Percentiles rank a stretch among this genome's conserved stretches.
phyloP scores from a whole-genome alignment of 257 asterid genomes.

The Solanum peruvianum region DNA sequence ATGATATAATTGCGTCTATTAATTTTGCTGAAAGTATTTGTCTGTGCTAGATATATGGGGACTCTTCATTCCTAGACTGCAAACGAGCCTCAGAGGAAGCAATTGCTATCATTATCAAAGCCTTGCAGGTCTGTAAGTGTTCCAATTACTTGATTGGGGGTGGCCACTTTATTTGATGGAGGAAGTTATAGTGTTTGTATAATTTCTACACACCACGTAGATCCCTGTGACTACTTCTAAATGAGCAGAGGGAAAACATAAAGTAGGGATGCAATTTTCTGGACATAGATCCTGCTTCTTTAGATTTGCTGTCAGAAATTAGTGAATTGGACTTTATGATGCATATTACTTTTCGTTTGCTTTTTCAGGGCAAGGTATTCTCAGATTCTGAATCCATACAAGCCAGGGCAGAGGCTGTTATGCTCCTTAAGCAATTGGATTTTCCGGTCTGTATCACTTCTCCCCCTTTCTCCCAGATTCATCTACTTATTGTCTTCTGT shows the following conservation, averaged over 20 bases:
- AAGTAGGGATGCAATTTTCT: not conserved
- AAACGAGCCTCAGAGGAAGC: slow-evolving; percentile 90
- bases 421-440: slow-evolving; percentile 95
- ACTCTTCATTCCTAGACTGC: slow-evolving; percentile 93
- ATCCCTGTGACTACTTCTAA: not conserved
- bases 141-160: not conserved
- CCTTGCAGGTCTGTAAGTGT: slow-evolving; percentile 48
- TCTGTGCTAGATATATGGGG: slow-evolving; percentile 71
- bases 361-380: slow-evolving; percentile 79
- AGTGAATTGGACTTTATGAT: not conserved
- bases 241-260: not conserved
- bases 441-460: slow-evolving; percentile 53
- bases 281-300: not conserved
- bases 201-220: not conserved
- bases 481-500: not conserved
- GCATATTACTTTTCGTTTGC: not conserved
- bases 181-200: not conserved
- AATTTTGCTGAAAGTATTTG: not conserved
- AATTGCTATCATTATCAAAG: slow-evolving; percentile 44
- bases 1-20: not conserved
- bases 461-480: not conserved
- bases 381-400: slow-evolving; percentile 97
- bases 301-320: not conserved
- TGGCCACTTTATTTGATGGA: not conserved
- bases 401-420: slow-evolving; percentile 96